These are phyloP conservation scores for Aspergillus fructus DNA, from an alignment of 2,329 filamentous ascomycete genomes.

Conservation along the genomic window DNA sequence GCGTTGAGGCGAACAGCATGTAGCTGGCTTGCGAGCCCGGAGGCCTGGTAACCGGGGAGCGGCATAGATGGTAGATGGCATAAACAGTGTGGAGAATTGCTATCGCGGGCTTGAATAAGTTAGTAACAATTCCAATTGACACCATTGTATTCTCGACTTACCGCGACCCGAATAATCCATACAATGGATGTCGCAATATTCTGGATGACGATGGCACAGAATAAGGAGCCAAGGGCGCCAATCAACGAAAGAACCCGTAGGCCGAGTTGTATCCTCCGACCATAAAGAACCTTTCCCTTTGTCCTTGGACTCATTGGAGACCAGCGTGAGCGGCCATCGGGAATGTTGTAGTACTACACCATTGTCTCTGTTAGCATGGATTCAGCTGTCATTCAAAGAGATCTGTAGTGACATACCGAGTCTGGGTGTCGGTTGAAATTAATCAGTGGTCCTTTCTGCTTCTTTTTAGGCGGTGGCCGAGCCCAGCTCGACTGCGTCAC, in stretches of 20 bases:
- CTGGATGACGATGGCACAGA: conserved; percentile 74
- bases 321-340: conserved; percentile 60
- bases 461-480: conserved; percentile 59
- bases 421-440: conserved; percentile 86
- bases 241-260: conserved; percentile 67
- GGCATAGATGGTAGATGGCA: conserved; percentile 74
- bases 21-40: conserved; percentile 84
- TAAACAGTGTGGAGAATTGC: conserved; percentile 72
- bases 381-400: neutral
- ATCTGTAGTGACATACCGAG: conserved; percentile 50
- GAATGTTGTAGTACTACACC: conserved; percentile 52
- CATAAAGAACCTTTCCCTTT: conserved; percentile 69
- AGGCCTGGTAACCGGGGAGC: conserved; percentile 68
- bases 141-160: conserved; percentile 46
- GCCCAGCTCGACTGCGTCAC: conserved; percentile 76
- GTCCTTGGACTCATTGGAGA: conserved; percentile 67
- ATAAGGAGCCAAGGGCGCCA: conserved; percentile 68
- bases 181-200: conserved; percentile 63
- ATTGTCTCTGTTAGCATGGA: neutral
- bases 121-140: neutral
- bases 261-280: conserved; percentile 67
- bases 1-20: conserved; percentile 75
- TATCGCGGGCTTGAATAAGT: conserved; percentile 63
- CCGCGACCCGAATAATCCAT: conserved; percentile 75
- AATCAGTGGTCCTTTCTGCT: conserved; percentile 72